Percentiles rank a stretch among this genome's conserved stretches.
These are phyloP conservation scores for Aspergillus japonicus DNA, from an alignment of 2,329 filamentous ascomycete genomes.

Conservation along the genomic window DNA sequence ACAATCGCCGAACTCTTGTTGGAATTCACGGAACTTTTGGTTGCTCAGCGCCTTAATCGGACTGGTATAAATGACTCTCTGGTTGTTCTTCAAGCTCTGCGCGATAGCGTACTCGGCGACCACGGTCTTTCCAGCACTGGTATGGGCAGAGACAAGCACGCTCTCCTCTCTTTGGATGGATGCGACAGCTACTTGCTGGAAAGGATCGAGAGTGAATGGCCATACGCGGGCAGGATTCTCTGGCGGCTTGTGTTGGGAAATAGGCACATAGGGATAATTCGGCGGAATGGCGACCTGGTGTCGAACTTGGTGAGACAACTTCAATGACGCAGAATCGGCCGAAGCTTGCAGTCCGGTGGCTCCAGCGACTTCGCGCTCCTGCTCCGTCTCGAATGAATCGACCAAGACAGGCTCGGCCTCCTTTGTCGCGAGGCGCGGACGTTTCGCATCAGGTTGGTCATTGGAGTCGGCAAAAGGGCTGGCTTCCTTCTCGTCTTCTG, in stretches of 20 bases:
- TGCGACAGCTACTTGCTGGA: conserved; percentile 90
- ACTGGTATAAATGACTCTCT: conserved; percentile 98
- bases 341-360: conserved; percentile 66
- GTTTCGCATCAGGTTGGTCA: conserved; percentile 47
- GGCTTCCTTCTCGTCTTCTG: conserved; percentile 16
- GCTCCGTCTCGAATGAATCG: conserved; percentile 91
- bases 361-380: conserved; percentile 84
- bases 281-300: conserved; percentile 95
- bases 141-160: conserved; percentile 94
- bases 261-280: conserved; percentile 91
- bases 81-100: conserved; percentile 94
- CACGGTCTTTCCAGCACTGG: conserved; percentile 95
- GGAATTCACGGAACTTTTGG: conserved; percentile 97
- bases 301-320: conserved; percentile 94
- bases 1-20: conserved; percentile 92
- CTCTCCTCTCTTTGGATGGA: conserved; percentile 97
- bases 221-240: conserved; percentile 80
- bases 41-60: conserved; percentile 98
- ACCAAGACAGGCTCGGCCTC: conserved; percentile 80
- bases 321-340: conserved; percentile 65
- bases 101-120: conserved; percentile 98
- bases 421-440: conserved; percentile 49
- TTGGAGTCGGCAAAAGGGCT: conserved; percentile 27
- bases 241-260: conserved; percentile 89
- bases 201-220: conserved; percentile 91